Percentiles rank a stretch among this genome's conserved stretches.
phyloP scores from a whole-genome alignment of 1,284 basidiomycete genomes.

The Malassezia equina region DNA sequence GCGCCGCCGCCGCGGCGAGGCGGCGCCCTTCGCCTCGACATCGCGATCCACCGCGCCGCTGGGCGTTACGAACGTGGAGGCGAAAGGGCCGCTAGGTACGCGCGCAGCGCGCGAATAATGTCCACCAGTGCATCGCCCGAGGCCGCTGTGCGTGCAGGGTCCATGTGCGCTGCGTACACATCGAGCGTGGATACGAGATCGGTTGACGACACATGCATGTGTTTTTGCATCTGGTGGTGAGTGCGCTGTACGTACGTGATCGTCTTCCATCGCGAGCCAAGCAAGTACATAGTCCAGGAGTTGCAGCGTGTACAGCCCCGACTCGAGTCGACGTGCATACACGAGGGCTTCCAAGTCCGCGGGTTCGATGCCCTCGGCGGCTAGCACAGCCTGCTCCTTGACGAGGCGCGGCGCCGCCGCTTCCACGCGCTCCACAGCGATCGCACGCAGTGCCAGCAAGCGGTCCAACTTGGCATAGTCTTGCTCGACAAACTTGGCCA shows the following conservation, averaged over 20 bases:
- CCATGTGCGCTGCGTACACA: conserved; percentile 32
- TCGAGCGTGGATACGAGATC: conserved; percentile 20
- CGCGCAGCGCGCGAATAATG: conserved; percentile 31
- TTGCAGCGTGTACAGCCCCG: conserved; percentile 78
- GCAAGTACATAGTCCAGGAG: conserved; percentile 83
- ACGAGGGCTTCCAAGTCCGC: conserved; percentile 62
- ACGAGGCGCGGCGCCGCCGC: conserved; percentile 59
- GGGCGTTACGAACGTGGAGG: neutral
- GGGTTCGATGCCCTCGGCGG: conserved; percentile 56
- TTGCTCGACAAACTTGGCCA: conserved; percentile 84
- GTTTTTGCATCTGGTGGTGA: conserved; percentile 13
- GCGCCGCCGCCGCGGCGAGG: neutral
- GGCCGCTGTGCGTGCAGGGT: conserved; percentile 14
- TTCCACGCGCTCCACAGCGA: conserved; percentile 57
- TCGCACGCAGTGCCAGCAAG: conserved; percentile 73
- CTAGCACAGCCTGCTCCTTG: conserved; percentile 59
- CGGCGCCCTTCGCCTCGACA: neutral
- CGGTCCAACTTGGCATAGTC: conserved; percentile 89
- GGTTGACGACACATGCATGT: conserved; percentile 15
- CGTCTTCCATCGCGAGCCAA: conserved; percentile 96
- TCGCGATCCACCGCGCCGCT: neutral
- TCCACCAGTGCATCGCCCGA: conserved; percentile 18
- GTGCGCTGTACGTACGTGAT: conserved; percentile 54
- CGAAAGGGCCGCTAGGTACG: conserved; percentile 24
- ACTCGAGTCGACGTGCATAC: conserved; percentile 73